Percentiles rank a stretch among this genome's conserved stretches.
Evolutionary conservation across 305 asterid genomes (phyloP).

Genomic region (Fraxinus albicans): DNA sequence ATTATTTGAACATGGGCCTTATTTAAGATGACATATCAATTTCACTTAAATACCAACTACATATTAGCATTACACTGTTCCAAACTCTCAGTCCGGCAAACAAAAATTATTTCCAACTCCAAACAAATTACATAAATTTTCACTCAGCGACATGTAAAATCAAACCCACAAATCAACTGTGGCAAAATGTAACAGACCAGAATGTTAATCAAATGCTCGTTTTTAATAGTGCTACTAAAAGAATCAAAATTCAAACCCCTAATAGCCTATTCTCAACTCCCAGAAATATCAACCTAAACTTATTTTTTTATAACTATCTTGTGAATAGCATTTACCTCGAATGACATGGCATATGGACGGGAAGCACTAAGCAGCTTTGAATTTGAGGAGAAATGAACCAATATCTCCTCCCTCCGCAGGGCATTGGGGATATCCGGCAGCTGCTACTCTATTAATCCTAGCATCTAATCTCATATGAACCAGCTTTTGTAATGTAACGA

Average conservation of each 20-base stretch:
- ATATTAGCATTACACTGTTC: background rate
- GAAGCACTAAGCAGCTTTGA: background rate
- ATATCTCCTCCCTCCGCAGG: background rate
- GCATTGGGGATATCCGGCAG: constrained; percentile 2
- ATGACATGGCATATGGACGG: background rate
- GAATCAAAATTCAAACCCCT: background rate
- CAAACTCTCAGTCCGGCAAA: background rate
- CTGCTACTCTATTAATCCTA: constrained; percentile 35
- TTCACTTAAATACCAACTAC: no score
- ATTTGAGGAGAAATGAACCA: background rate
- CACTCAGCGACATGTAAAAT: background rate
- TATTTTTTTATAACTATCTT: background rate
- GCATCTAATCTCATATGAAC: constrained; percentile 96
- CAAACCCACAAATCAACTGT: background rate
- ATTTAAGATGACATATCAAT: background rate
- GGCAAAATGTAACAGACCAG: background rate
- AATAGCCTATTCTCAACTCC: background rate
- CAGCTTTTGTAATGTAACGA: constrained; percentile 98
- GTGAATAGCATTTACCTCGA: constrained; percentile 8
- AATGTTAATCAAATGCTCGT: background rate
- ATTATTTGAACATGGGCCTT: no score
- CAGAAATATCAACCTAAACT: background rate
- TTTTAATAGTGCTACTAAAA: background rate
- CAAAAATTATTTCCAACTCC: background rate
- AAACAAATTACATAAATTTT: background rate